A percentile compares a stretch with the other conserved stretches of the same genome.
Conservation (phyloP, 2,329 filamentous ascomycete species). For the Botrytis deweyae region DNA sequence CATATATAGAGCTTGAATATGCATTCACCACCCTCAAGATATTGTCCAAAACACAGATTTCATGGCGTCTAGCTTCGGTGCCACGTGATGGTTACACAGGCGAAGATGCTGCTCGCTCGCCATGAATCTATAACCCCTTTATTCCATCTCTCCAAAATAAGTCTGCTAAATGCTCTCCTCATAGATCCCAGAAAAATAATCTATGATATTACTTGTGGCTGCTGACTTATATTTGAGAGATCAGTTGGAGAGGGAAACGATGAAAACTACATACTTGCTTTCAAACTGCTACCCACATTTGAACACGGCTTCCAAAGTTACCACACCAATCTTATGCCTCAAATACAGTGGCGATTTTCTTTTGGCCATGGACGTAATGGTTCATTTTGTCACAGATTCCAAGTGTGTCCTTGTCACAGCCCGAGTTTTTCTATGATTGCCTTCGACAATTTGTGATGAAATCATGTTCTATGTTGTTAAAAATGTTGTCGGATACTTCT, state of each 20-base stretch:
- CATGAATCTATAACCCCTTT: background rate
- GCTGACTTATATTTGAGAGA: background rate
- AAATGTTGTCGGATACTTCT: background rate
- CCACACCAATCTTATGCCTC: background rate
- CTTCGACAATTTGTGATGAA: background rate
- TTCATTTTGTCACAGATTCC: background rate
- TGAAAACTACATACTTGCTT: background rate
- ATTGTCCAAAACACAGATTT: accelerated
- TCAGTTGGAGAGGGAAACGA: background rate
- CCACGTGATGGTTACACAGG: no score
- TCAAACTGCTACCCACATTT: background rate
- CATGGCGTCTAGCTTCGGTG: background rate
- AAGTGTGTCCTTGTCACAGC: background rate
- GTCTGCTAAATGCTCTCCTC: background rate
- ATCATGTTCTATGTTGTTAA: background rate
- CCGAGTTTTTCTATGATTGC: background rate
- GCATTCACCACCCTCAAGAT: no score
- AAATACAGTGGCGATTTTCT: background rate
- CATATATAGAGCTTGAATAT: conserved; percentile 63
- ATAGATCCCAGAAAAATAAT: background rate
- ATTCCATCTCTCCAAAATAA: background rate
- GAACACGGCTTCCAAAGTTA: background rate
- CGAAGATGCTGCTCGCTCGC: background rate
- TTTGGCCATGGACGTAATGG: no score
- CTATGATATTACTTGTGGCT: background rate